These are phyloP conservation scores for Sarcodon sp. DNA, from an alignment of 768 basidiomycete genomes.

Conservation along the genomic window DNA sequence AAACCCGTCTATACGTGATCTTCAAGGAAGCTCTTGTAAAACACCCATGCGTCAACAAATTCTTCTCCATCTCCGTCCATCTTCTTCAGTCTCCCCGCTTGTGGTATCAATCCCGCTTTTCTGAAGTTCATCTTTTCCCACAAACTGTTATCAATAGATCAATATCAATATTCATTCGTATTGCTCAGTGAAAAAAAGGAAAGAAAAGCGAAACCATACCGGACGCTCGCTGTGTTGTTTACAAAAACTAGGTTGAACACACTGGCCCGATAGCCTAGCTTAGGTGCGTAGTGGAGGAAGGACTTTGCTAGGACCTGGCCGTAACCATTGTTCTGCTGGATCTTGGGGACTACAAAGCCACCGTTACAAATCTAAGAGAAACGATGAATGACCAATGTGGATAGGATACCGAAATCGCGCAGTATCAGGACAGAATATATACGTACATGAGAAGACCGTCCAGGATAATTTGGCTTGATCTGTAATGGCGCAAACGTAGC, in stretches of 20 bases:
- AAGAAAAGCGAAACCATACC: slow-evolving; percentile 23
- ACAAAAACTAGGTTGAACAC: slow-evolving; percentile 90
- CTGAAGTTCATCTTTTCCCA: slow-evolving; percentile 81
- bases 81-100: slow-evolving; percentile 57
- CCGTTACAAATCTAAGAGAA: slow-evolving; percentile 67
- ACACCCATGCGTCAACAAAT: slow-evolving; percentile 78
- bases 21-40: slow-evolving; percentile 65
- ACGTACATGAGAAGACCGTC: slow-evolving; percentile 80
- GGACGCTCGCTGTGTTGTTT: slow-evolving; percentile 66
- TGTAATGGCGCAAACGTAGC: slow-evolving; percentile 14
- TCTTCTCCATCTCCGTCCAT: slow-evolving; percentile 66
- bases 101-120: slow-evolving; percentile 65
- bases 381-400: slow-evolving; percentile 1
- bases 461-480: slow-evolving; percentile 86
- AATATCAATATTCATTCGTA: neutral
- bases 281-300: slow-evolving; percentile 72
- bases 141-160: slow-evolving; percentile 31
- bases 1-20: neutral
- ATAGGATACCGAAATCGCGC: neutral
- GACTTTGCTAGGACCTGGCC: slow-evolving; percentile 65
- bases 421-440: neutral
- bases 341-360: slow-evolving; percentile 66
- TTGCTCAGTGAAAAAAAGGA: slow-evolving; percentile 1
- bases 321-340: slow-evolving; percentile 49
- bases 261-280: slow-evolving; percentile 62